Evolutionary conservation across 1,284 basidiomycete species (phyloP), one percentile per base, ranked within the genome.

Genomic region (Mycosarcoma maydis): DNA sequence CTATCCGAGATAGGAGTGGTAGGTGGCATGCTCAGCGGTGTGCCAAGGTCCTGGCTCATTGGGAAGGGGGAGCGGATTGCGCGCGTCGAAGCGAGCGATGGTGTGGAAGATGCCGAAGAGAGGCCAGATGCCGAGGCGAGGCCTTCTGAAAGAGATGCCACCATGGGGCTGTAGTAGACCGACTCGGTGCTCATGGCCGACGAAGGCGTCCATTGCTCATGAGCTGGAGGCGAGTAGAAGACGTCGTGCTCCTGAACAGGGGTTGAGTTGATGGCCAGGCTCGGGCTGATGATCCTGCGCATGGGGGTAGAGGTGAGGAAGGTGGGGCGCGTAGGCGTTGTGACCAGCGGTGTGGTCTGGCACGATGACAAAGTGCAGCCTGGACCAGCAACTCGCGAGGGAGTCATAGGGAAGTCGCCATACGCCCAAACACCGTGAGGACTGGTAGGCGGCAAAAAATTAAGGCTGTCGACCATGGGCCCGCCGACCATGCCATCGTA

Each of bases 231-330:
- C 57, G 67, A 70, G 53, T 70, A 65, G 57, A 70, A 70, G 46
- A 65, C 53, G 29, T 70, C 61, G 53, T 70, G 56, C 49, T 70
- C 67, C 39, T 70, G 60, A 9, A 65, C 22, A 1, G 67, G 67
- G 19, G 67, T 60, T 16, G 67, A 65, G 50, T 70, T 70, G 57
- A 70, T 70, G 41, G 67, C 61, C 16, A 70, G 57, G 49, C 60
- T 60, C 5, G 67, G 60, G 50, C 57, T 70, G 61, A 70, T 70
- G 61, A 70, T 65, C 49, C 67, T 59, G 33, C 67, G 67, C 67
- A 70, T 70, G 13, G 67, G 60, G 3, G 60, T 70, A 7, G 67
- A 70, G 19, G 49, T 57, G 48, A 70, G 60, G 29, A 57, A 32
- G 9, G 56, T 59, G 13, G 60, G 67, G 14, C 56, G 67, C 1